Evolutionary conservation across 2,329 filamentous ascomycete genomes (phyloP), one percentile per base, ranked within the genome.

Genomic region (Fonsecaea monophora): DNA sequence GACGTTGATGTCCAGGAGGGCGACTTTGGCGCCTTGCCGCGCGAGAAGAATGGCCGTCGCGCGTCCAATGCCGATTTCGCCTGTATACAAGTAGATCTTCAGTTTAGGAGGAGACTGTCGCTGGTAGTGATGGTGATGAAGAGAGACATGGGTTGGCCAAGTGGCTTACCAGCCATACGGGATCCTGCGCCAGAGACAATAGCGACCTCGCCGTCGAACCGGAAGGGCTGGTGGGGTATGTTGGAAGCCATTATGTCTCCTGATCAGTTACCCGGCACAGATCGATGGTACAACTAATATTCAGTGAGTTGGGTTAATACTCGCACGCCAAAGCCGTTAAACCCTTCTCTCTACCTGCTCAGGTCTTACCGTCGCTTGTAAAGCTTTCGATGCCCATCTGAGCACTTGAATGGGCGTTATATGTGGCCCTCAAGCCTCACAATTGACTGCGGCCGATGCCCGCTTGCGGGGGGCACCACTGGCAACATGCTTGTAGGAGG

Each of bases 1-100:
- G 13, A 4, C 25, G 37, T 66, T 56, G 18, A 48, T 56, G 37
- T 66, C 64, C 4, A 66, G 34, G 4, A 55, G 50, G 18, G 50
- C 54, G 30, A 66, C 64, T 35, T 66, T 66, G 18, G 64, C 64
- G 45, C 64, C 64, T 32, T 55, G 48, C 40, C 50, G 21, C 4
- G 64, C 64, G 13, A 66, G 60, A 5, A 66, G 32, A 7, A 66
- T 66, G 32, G 64, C 64, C 4, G 64, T 48, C 21, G 64, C 64
- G 18, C 64, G 59, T 12, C 64, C 64, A 40, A 54, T 66, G 34
- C 64, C 64, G 38, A 66, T 66, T 61, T 61, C 59, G 12, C 59
- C 15, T 21, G 35, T 4, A n/a, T 4, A 3, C 30, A 30, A 30
- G 30, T 32, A 13, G 25, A 13, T 53, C 12, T 18, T 9, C 34